Conservation (phyloP, 1,284 basidiomycete species). For the Cystobasidiaceae sp. region DNA sequence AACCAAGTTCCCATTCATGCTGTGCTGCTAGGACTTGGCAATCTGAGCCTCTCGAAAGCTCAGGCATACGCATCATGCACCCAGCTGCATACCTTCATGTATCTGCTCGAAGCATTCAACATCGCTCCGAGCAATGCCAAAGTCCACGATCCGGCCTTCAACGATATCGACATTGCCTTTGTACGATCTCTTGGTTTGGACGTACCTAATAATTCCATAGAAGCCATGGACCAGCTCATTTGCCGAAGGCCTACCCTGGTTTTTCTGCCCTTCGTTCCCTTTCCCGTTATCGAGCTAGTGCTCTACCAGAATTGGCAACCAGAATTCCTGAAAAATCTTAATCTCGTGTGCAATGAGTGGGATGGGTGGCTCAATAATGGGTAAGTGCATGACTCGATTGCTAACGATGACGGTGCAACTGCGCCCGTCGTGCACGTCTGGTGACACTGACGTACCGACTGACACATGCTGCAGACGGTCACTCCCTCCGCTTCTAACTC, state of each 20-base stretch:
- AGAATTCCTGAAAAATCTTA: not conserved
- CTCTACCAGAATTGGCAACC: constrained; percentile 6
- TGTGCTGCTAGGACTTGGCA: constrained; percentile 7
- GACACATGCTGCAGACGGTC: too few species aligned
- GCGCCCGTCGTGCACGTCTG: not conserved
- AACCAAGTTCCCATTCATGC: constrained; percentile 12
- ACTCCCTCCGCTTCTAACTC: too few species aligned
- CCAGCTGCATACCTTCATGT: constrained; percentile 9
- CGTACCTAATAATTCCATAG: not conserved
- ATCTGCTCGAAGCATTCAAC: constrained; percentile 5
- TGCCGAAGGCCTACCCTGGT: constrained; percentile 20
- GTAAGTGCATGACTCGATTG: not conserved
- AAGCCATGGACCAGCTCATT: not conserved
- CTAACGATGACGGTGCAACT: not conserved
- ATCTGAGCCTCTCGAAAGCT: not conserved
- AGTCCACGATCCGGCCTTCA: constrained; percentile 20
- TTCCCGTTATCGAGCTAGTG: constrained; percentile 5
- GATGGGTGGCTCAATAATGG: constrained; percentile 23
- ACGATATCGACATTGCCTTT: constrained; percentile 1
- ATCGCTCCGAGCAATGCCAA: not conserved
- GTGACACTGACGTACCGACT: not conserved
- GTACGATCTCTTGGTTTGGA: not conserved
- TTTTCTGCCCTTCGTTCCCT: constrained; percentile 17
- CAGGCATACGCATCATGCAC: not conserved
- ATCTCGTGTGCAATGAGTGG: not conserved